phyloP scores from a whole-genome alignment of 352 stramenopile species.

The Elongisporangium anandrum region DNA sequence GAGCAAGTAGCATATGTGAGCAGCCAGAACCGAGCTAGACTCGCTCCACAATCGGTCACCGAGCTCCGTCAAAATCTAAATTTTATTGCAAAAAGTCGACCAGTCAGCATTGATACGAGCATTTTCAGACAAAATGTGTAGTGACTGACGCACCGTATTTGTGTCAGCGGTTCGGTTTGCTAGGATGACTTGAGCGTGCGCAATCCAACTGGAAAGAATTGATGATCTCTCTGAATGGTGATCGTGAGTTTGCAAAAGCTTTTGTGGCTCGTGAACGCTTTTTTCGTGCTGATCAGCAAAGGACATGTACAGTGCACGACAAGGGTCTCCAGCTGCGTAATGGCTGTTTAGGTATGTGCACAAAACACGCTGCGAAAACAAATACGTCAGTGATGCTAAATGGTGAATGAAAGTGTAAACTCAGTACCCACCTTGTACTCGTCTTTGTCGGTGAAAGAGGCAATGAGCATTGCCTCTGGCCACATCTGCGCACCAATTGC shows the following conservation, averaged over 20 bases:
- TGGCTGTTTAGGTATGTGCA: constrained; percentile 73
- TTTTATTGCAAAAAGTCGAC: neutral
- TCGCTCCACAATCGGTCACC: constrained; percentile 83
- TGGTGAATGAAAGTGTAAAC: neutral
- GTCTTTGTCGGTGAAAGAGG: constrained; percentile 80
- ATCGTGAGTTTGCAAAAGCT: constrained; percentile 40
- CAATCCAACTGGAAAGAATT: constrained; percentile 70
- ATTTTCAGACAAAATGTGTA: neutral
- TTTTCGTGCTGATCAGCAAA: constrained; percentile 84
- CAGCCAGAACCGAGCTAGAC: constrained; percentile 50
- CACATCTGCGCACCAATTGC: constrained; percentile 82
- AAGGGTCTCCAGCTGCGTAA: constrained; percentile 73
- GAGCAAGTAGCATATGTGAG: constrained; percentile 80
- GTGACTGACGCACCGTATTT: constrained; percentile 39
- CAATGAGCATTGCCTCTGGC: constrained; percentile 85
- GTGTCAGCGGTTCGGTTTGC: constrained; percentile 80
- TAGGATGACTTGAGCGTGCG: constrained; percentile 77
- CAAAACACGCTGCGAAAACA: constrained; percentile 44
- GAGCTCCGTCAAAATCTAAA: constrained; percentile 66
- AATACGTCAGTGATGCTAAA: neutral
- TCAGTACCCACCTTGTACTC: constrained; percentile 59
- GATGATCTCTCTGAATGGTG: constrained; percentile 30
- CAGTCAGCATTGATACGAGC: neutral
- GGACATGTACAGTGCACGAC: constrained; percentile 69
- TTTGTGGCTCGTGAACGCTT: constrained; percentile 79